phyloP scores from a whole-genome alignment of 2,329 filamentous ascomycete species.

The Pseudofabraea citricarpa region DNA sequence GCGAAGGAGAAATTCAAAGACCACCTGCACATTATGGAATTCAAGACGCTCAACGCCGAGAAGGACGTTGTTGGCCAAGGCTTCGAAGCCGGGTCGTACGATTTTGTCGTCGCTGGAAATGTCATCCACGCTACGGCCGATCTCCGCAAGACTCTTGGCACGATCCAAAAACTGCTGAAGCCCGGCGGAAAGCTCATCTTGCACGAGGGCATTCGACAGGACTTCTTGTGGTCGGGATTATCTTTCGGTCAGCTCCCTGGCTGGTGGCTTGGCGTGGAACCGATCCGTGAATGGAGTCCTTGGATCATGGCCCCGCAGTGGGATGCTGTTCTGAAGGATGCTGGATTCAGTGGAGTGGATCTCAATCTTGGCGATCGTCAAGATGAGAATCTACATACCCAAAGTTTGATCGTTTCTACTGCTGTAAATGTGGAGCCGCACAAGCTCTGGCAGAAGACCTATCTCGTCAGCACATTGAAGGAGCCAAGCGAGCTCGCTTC shows the following conservation, averaged over 20 bases:
- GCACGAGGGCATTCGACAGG: conserved; percentile 22
- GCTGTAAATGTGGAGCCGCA: too few species aligned
- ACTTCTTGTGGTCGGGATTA: conserved; percentile 1
- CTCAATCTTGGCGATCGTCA: conserved; percentile 6
- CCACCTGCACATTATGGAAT: conserved; percentile 19
- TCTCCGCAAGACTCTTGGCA: conserved; percentile 16
- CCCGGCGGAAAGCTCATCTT: conserved; percentile 22
- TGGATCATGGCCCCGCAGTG: conserved; percentile 1
- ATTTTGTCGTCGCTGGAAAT: conserved; percentile 32
- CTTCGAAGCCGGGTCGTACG: conserved; percentile 25
- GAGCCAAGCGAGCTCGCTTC: too few species aligned
- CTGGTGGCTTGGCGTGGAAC: conserved; percentile 19
- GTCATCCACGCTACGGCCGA: conserved; percentile 30
- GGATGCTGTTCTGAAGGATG: conserved; percentile 3
- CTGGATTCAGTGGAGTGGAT: conserved; percentile 1
- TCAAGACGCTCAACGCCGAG: conserved; percentile 29
- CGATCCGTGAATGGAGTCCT: not conserved
- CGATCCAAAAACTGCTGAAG: conserved; percentile 21
- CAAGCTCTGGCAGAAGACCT: too few species aligned
- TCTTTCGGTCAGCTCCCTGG: conserved; percentile 28
- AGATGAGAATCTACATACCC: not conserved
- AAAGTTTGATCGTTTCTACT: not conserved
- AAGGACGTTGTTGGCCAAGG: conserved; percentile 25
- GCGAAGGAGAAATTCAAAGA: conserved; percentile 14
- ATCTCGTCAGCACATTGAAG: too few species aligned